A percentile compares a stretch with the other conserved stretches of the same genome.
These are phyloP conservation scores for Myotisia sp. DNA, from an alignment of 2,329 filamentous ascomycete species.

Conservation along the genomic window DNA sequence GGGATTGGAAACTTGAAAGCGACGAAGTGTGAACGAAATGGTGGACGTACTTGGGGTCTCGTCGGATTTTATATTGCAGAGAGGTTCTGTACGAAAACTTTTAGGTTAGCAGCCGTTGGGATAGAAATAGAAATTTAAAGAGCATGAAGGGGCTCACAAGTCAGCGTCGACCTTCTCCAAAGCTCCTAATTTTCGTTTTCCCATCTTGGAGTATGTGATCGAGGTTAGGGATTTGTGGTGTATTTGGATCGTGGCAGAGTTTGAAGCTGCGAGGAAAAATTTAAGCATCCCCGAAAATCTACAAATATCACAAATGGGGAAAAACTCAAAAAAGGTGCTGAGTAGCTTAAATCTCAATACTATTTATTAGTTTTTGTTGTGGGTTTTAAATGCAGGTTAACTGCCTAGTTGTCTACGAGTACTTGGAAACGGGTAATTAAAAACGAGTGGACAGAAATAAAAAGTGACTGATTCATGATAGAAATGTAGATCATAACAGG, in stretches of 20 bases:
- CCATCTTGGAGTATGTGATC: constrained; percentile 38
- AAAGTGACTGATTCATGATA: neutral
- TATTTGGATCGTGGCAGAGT: constrained; percentile 54
- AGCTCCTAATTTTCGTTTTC: constrained; percentile 77
- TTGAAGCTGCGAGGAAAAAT: no score
- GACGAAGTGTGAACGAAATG: neutral
- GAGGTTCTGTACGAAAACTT: constrained; percentile 45
- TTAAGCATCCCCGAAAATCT: no score
- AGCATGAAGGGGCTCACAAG: constrained; percentile 39
- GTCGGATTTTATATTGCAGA: constrained; percentile 79
- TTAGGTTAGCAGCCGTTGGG: constrained; percentile 13
- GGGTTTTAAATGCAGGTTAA: no score
- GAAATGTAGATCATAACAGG: constrained; percentile 9
- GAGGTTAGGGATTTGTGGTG: constrained; percentile 43
- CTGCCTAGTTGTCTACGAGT: no score
- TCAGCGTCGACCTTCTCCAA: constrained; percentile 93
- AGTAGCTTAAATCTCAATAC: no score
- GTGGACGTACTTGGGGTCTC: constrained; percentile 57
- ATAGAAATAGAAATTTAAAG: constrained; percentile 4
- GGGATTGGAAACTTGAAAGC: neutral
- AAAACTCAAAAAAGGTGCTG: no score
- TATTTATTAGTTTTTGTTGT: no score
- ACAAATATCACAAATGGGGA: no score
- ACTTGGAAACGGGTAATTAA: no score
- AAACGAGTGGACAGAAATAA: constrained; percentile 2